Evolutionary conservation across 495 filamentous ascomycete genomes (phyloP).

Genomic region (Penicillium egyptiacum): DNA sequence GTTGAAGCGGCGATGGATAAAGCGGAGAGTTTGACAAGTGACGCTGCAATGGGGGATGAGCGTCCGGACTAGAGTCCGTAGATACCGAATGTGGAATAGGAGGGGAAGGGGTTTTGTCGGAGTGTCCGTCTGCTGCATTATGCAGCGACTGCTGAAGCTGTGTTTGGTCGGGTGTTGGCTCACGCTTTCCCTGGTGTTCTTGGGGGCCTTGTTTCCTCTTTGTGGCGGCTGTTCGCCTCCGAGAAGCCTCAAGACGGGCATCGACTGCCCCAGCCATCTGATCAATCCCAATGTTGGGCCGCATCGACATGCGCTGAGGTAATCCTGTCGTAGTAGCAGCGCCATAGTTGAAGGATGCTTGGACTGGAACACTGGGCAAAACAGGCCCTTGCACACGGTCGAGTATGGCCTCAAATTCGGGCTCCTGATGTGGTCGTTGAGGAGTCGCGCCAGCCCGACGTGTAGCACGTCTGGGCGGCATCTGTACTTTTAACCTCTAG

Average conservation of each 20-base stretch:
- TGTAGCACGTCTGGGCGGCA: slow-evolving; percentile 32
- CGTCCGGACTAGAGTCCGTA: slow-evolving; percentile 35
- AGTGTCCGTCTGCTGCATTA: slow-evolving; percentile 29
- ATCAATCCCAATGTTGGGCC: slow-evolving; percentile 22
- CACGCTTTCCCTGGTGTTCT: slow-evolving; percentile 25
- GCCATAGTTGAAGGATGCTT: slow-evolving; percentile 39
- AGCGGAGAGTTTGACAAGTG: slow-evolving; percentile 29
- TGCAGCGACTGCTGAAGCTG: slow-evolving; percentile 39
- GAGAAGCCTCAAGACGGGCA: slow-evolving; percentile 23
- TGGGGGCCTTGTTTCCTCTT: slow-evolving; percentile 8
- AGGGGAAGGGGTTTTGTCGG: slow-evolving; percentile 41
- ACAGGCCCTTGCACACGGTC: slow-evolving; percentile 14
- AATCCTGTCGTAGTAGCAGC: slow-evolving; percentile 29
- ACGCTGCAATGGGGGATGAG: slow-evolving; percentile 24
- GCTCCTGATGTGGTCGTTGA: neutral
- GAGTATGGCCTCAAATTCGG: slow-evolving; percentile 15
- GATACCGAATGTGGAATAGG: slow-evolving; percentile 41
- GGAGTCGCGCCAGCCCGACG: slow-evolving; percentile 9
- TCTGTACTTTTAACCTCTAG: slow-evolving; percentile 3
- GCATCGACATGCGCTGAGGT: slow-evolving; percentile 23
- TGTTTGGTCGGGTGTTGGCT: slow-evolving; percentile 44
- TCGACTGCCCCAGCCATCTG: slow-evolving; percentile 32
- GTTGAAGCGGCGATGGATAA: slow-evolving; percentile 39
- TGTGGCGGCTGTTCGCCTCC: slow-evolving; percentile 20
- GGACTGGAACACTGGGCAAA: slow-evolving; percentile 32